phyloP scores from a whole-genome alignment of 2,329 filamentous ascomycete genomes.

The Pseudovirgaria hyperparasitica region DNA sequence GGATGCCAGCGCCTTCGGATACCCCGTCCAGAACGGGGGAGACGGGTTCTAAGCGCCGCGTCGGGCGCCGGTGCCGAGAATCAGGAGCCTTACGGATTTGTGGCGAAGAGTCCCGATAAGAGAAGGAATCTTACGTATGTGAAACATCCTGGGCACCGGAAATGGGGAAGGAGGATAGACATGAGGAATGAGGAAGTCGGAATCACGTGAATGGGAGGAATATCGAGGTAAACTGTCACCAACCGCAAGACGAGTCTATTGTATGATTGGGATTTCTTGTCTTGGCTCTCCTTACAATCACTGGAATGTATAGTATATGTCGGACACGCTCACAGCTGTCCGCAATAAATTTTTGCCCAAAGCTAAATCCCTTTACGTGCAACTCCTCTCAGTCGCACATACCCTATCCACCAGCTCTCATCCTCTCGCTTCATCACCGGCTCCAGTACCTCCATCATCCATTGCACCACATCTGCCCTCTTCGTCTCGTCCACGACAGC shows the following conservation, averaged over 20 bases:
- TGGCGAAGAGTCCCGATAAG: too few species aligned
- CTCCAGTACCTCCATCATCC: conserved; percentile 43
- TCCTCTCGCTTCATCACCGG: conserved; percentile 41
- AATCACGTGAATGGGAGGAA: too few species aligned
- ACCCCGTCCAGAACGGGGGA: conserved; percentile 28
- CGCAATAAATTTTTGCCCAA: background rate
- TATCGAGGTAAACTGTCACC: too few species aligned
- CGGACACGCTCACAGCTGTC: background rate
- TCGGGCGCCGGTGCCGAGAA: too few species aligned
- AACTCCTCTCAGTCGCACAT: conserved; percentile 30
- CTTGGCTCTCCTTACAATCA: too few species aligned
- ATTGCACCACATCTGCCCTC: conserved; percentile 41
- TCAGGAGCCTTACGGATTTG: too few species aligned
- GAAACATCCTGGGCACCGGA: conserved; percentile 12
- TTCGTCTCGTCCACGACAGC: conserved; percentile 36
- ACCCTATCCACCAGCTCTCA: conserved; percentile 38
- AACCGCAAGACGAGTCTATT: too few species aligned
- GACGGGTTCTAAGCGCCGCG: conserved; percentile 23
- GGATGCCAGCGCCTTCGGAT: conserved; percentile 27
- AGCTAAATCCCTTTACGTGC: conserved; percentile 2
- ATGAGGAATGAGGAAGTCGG: too few species aligned
- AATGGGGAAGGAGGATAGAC: conserved; percentile 11
- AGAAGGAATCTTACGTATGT: conserved; percentile 6
- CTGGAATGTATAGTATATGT: too few species aligned
- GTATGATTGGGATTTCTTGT: too few species aligned